Evolutionary conservation across 2,329 filamentous ascomycete species (phyloP).

Genomic region (Diaporthe helianthi): DNA sequence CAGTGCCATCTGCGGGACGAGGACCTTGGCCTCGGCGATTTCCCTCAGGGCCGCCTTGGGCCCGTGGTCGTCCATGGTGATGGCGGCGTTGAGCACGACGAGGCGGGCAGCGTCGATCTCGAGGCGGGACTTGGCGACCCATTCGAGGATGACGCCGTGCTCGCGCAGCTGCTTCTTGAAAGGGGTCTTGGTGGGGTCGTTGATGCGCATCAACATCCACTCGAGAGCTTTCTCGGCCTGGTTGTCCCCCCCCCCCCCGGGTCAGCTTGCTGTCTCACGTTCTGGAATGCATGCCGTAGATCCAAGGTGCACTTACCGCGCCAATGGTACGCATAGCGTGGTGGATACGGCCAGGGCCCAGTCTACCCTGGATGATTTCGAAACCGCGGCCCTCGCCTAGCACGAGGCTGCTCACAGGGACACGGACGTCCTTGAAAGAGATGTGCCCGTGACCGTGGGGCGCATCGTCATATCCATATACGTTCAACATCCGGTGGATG

Average conservation of each 20-base stretch:
- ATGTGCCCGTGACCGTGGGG: slow-evolving; percentile 97
- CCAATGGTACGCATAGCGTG: slow-evolving; percentile 97
- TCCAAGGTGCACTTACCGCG: slow-evolving; percentile 58
- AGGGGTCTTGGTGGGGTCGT: slow-evolving; percentile 87
- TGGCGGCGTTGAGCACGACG: slow-evolving; percentile 90
- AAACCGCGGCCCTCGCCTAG: slow-evolving; percentile 94
- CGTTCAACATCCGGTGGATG: slow-evolving; percentile 91
- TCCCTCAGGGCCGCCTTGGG: slow-evolving; percentile 91
- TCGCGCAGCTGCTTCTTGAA: slow-evolving; percentile 88
- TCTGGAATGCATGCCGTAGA: not conserved
- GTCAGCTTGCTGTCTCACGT: slow-evolving; percentile 9
- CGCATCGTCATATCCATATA: slow-evolving; percentile 98
- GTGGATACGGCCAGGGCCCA: slow-evolving; percentile 95
- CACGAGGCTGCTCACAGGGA: slow-evolving; percentile 83
- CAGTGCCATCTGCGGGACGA: slow-evolving; percentile 82
- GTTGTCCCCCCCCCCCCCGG: slow-evolving; percentile 1
- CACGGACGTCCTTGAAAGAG: slow-evolving; percentile 86
- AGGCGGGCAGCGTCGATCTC: slow-evolving; percentile 94
- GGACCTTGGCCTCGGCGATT: slow-evolving; percentile 94
- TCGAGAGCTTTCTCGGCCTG: slow-evolving; percentile 88
- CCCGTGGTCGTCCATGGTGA: slow-evolving; percentile 89
- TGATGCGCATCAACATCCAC: slow-evolving; percentile 93
- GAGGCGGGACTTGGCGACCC: slow-evolving; percentile 89
- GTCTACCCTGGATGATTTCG: slow-evolving; percentile 96
- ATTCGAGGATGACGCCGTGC: slow-evolving; percentile 94